Evolutionary conservation across 1,284 basidiomycete species (phyloP), one percentile per base, ranked within the genome.

Genomic region (Marasmius oreades): DNA sequence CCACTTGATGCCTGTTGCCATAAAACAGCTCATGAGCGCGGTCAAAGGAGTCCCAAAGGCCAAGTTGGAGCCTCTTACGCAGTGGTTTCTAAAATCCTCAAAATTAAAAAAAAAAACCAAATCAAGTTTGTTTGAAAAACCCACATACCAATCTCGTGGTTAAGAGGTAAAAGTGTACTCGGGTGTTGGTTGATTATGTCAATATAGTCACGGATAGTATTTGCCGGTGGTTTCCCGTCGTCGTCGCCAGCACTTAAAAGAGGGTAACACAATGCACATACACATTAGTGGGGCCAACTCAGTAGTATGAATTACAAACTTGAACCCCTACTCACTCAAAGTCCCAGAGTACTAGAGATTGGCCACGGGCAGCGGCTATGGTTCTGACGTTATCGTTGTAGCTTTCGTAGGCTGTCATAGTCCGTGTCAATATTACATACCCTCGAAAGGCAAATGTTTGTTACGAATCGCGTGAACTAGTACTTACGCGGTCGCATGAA

Each of bases 331-430:
- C 63, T 34, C 58, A 76, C 66, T 74, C 75, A 37, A 77, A 74
- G 60, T 76, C 73, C 75, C 74, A 76, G 39, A 67, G 57, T 4
- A 72, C 69, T 24, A 75, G 57, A 11, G 55, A 68, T 60, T 71
- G 68, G 8, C 67, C 64, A 43, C 66, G 62, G 28, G 65, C 59
- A 44, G 56, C 58, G 18, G 79, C 71, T 14, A 74, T 76, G 44
- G 72, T 60, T 23, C 74, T 68, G 8, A 77, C 77, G 8, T 67
- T 69, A 61, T 77, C 70, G 66, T 80, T 79, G 67, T 75, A 75
- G 48, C 60, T 68, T 26, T 72, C 73, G 55, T 70, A 75, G 8
- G 73, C 70, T 73, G 42, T 10, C 18, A 36, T 26, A 11, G 44
- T 42, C 53, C 42, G 24, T 37, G 42, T 22, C 7, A 45, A 52